Conservation (phyloP, 2,329 filamentous ascomycete species). For the Amphichorda felina region DNA sequence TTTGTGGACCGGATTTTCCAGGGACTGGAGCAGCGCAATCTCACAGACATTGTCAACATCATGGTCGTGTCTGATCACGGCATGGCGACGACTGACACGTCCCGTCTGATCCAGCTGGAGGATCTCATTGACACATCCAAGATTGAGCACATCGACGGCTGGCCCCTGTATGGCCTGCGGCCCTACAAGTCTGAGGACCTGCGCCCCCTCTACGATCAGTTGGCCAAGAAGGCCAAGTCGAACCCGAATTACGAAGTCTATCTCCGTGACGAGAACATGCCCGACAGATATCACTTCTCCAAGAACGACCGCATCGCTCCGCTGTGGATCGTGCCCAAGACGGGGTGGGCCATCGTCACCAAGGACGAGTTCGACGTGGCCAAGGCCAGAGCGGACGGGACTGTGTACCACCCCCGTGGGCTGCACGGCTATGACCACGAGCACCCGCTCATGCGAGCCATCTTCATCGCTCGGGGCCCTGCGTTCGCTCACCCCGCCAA, state of each 20-base stretch:
- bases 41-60: constrained; percentile 84
- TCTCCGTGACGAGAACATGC: constrained; percentile 79
- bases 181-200: constrained; percentile 61
- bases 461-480: constrained; percentile 85
- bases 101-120: constrained; percentile 77
- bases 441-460: constrained; percentile 89
- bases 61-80: constrained; percentile 96
- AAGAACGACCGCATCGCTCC: constrained; percentile 85
- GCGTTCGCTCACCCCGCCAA: constrained; percentile 82
- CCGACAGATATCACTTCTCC: constrained; percentile 81
- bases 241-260: constrained; percentile 77
- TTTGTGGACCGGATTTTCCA: constrained; percentile 71
- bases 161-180: constrained; percentile 83
- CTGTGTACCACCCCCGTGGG: constrained; percentile 68
- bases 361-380: constrained; percentile 65
- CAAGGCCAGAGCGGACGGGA: constrained; percentile 49
- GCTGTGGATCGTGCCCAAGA: constrained; percentile 84
- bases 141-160: constrained; percentile 81
- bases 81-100: constrained; percentile 84
- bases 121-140: constrained; percentile 69
- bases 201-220: constrained; percentile 51
- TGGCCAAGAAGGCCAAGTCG: constrained; percentile 41
- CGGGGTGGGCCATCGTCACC: constrained; percentile 85
- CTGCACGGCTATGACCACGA: constrained; percentile 93
- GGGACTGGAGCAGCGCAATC: constrained; percentile 68